These are phyloP conservation scores for Bruguiera gymnorhiza DNA, from an alignment of 345 rosid species.

Conservation along the genomic window DNA sequence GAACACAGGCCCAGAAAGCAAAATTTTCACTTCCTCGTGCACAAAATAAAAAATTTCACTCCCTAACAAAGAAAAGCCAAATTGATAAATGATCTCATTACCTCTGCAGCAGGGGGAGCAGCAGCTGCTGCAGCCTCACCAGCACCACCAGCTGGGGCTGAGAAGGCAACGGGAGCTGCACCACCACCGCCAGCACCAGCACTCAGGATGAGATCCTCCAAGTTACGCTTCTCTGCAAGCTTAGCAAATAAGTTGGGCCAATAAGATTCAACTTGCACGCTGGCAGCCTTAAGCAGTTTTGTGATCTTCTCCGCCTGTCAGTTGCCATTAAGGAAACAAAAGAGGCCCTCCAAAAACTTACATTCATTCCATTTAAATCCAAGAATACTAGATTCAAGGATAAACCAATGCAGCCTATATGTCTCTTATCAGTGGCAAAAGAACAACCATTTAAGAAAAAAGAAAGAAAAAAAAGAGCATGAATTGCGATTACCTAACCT, in stretches of 20 bases:
- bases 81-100: constrained; percentile 1
- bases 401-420: not conserved
- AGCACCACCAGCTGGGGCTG: constrained; percentile 46
- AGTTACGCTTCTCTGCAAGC: constrained; percentile 63
- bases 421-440: too few relatives aligned
- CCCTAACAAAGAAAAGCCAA: not conserved
- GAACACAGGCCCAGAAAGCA: not conserved
- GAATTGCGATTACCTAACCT: too few relatives aligned
- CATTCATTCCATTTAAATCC: not conserved
- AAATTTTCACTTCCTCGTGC: too few relatives aligned
- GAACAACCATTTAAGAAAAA: too few relatives aligned
- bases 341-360: not conserved
- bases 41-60: too few relatives aligned
- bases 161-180: constrained; percentile 41
- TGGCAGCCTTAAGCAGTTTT: constrained; percentile 53
- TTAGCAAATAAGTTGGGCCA: constrained; percentile 86
- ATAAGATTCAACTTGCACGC: constrained; percentile 54
- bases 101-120: constrained; percentile 68
- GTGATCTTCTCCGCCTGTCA: constrained; percentile 73
- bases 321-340: constrained; percentile 4
- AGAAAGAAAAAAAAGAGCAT: too few relatives aligned
- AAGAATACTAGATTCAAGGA: too few relatives aligned
- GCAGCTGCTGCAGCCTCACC: constrained; percentile 45
- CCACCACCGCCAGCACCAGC: constrained; percentile 84
- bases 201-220: constrained; percentile 63